These are phyloP conservation scores for Volvox reticuliferus DNA, from an alignment of 139 green algal genomes.

Conservation along the genomic window DNA sequence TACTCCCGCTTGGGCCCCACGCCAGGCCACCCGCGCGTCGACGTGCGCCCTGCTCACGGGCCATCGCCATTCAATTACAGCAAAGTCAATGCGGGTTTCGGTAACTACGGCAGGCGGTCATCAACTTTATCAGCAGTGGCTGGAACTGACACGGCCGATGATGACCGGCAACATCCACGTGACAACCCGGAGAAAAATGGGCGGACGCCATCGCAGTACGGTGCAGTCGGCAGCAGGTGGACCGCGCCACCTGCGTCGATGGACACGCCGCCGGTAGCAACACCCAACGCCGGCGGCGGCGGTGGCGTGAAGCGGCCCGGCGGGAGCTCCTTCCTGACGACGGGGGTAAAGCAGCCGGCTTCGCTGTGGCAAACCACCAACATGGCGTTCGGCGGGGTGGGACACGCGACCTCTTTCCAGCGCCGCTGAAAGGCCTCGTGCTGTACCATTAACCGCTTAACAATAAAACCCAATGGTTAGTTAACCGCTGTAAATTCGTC, in stretches of 20 bases:
- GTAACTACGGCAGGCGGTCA: not conserved
- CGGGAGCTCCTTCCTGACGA: not conserved
- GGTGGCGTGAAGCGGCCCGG: not conserved
- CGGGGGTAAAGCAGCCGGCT: not conserved
- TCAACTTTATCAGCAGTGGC: not conserved
- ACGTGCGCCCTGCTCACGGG: not conserved
- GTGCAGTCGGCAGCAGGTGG: not conserved
- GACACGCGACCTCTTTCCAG: slow-evolving; percentile 3
- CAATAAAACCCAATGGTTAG: too few species aligned
- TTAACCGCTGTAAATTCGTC: too few species aligned
- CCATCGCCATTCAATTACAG: not conserved
- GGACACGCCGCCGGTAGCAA: not conserved
- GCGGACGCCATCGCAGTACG: not conserved
- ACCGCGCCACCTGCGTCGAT: not conserved
- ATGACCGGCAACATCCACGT: not conserved
- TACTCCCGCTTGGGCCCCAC: not conserved
- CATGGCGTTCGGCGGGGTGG: slow-evolving; percentile 36
- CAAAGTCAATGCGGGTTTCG: not conserved
- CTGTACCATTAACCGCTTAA: too few species aligned
- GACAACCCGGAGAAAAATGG: not conserved
- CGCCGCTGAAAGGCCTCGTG: not conserved
- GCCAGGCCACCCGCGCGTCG: slow-evolving; percentile 21
- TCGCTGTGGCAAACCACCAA: slow-evolving; percentile 52
- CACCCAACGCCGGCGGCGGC: not conserved
- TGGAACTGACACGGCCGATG: not conserved